Evolutionary conservation across 768 basidiomycete genomes (phyloP).

Genomic region (Coprinopsis strossmayeri): DNA sequence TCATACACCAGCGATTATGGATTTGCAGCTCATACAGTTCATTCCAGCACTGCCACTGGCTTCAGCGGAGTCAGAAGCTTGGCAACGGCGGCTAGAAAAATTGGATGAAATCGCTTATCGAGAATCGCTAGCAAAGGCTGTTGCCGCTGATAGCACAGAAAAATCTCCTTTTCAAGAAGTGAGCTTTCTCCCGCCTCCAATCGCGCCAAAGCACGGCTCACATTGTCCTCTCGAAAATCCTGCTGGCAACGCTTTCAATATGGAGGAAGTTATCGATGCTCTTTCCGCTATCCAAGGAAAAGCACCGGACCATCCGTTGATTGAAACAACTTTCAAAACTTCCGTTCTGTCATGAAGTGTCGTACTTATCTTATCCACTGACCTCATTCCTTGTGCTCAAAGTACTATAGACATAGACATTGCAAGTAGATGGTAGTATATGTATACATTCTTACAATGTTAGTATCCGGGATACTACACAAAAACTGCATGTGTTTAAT

Average conservation of each 20-base stretch:
- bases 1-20: slow-evolving; percentile 1
- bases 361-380: no score
- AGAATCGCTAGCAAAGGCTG: background rate
- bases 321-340: no score
- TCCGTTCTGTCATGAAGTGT: no score
- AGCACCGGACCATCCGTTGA: no score
- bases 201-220: background rate
- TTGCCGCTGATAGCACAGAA: background rate
- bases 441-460: no score
- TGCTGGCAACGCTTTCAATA: background rate
- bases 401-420: no score
- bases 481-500: no score
- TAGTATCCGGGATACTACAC: no score
- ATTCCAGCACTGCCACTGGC: no score
- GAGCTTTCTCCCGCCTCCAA: background rate
- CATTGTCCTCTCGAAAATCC: background rate
- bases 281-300: background rate
- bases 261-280: background rate
- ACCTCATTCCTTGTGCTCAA: no score
- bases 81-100: background rate
- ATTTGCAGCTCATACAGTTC: background rate
- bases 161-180: background rate
- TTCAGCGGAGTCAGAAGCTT: background rate
- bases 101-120: background rate
- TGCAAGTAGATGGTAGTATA: no score